phyloP scores from a whole-genome alignment of 2,329 filamentous ascomycete genomes.

The Neoarthrinium moseri region DNA sequence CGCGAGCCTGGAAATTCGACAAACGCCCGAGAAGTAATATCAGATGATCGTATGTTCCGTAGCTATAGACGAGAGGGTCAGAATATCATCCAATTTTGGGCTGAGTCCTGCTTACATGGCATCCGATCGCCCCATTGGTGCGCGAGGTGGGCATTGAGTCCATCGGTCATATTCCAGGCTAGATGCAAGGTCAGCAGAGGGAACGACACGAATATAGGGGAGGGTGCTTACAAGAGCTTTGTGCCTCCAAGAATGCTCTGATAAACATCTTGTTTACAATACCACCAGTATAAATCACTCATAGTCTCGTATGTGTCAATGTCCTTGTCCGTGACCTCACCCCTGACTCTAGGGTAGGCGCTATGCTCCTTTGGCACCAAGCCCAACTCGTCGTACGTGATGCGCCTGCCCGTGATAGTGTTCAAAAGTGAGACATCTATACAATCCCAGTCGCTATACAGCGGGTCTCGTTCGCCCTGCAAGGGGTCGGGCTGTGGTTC shows the following conservation, averaged over 20 bases:
- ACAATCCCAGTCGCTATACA: conserved; percentile 31
- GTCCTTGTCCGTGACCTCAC: conserved; percentile 55
- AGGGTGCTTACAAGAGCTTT: conserved; percentile 78
- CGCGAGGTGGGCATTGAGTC: conserved; percentile 85
- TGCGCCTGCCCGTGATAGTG: conserved; percentile 48
- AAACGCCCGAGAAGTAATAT: conserved; percentile 79
- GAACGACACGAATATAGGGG: conserved; percentile 1
- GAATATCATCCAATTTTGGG: conserved; percentile 3
- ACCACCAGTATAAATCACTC: conserved; percentile 94
- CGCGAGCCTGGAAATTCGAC: conserved; percentile 73
- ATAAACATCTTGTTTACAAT: conserved; percentile 88
- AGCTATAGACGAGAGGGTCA: conserved; percentile 49
- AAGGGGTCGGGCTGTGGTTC: conserved; percentile 1
- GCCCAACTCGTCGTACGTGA: conserved; percentile 54
- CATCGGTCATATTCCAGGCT: conserved; percentile 80
- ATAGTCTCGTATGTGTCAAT: conserved; percentile 78
- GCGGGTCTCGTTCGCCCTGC: conserved; percentile 20
- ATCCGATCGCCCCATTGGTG: conserved; percentile 72
- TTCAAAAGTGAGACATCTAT: conserved; percentile 37
- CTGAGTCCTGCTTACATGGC: conserved; percentile 55
- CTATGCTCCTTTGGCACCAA: conserved; percentile 26
- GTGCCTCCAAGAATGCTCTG: conserved; percentile 89
- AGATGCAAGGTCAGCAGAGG: conserved; percentile 12
- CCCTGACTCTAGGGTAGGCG: conserved; percentile 24
- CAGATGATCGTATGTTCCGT: conserved; percentile 86